phyloP scores from a whole-genome alignment of 2,329 filamentous ascomycete species.

The Monosporascus sp. region DNA sequence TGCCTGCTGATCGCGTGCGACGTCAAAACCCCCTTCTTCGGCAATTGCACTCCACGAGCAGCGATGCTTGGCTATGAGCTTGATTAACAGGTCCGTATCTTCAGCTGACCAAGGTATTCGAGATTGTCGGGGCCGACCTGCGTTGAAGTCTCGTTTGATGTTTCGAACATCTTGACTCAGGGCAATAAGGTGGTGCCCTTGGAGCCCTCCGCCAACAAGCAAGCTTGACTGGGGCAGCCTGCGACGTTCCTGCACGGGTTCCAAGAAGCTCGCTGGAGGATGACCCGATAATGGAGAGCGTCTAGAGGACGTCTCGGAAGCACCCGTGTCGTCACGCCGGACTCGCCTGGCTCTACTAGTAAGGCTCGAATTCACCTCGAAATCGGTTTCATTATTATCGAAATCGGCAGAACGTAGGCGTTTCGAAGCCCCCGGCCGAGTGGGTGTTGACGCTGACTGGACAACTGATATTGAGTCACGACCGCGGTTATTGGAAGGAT shows the following conservation, averaged over 20 bases:
- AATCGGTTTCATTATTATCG: slow-evolving; percentile 7
- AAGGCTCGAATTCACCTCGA: slow-evolving; percentile 20
- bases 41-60: slow-evolving; percentile 36
- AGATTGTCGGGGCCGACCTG: slow-evolving; percentile 19
- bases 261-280: not conserved
- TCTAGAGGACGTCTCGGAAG: slow-evolving; percentile 5
- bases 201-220: slow-evolving; percentile 4
- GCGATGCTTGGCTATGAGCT: slow-evolving; percentile 31
- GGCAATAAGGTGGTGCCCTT: slow-evolving; percentile 8
- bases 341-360: slow-evolving; percentile 10
- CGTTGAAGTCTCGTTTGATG: slow-evolving; percentile 9
- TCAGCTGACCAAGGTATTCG: slow-evolving; percentile 35
- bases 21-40: slow-evolving; percentile 32
- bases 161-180: slow-evolving; percentile 15
- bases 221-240: not conserved
- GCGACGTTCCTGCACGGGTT: not conserved
- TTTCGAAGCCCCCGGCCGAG: slow-evolving; percentile 1
- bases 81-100: slow-evolving; percentile 37
- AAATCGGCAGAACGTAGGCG: slow-evolving; percentile 1
- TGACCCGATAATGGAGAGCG: slow-evolving; percentile 9
- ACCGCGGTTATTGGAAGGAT: not conserved
- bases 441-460: not conserved
- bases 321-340: slow-evolving; percentile 1
- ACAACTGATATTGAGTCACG: not conserved
- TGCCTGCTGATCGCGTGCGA: slow-evolving; percentile 46